These are phyloP conservation scores for Sarocladiaceae sp. DNA, from an alignment of 2,329 filamentous ascomycete genomes.

Conservation along the genomic window DNA sequence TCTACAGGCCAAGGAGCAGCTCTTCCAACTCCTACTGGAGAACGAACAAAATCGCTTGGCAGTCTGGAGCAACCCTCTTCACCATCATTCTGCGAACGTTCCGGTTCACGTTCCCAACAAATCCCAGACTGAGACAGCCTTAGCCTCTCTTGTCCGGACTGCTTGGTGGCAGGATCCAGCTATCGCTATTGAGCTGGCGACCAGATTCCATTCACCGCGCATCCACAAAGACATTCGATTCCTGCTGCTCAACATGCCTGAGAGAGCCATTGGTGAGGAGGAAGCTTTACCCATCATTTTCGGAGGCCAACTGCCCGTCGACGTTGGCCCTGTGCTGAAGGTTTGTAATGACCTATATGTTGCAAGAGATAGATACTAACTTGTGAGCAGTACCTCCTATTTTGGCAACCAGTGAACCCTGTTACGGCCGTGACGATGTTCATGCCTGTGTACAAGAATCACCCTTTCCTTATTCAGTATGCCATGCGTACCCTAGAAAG, in stretches of 20 bases:
- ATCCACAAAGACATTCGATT: conserved; percentile 71
- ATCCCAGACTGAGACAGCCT: conserved; percentile 33
- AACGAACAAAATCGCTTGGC: conserved; percentile 77
- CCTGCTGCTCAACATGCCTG: conserved; percentile 74
- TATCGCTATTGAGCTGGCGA: conserved; percentile 78
- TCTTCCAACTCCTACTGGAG: conserved; percentile 74
- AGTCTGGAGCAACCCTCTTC: conserved; percentile 85
- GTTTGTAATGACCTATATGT: conserved; percentile 31
- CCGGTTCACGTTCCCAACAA: conserved; percentile 35
- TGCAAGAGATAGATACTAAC: conserved; percentile 1
- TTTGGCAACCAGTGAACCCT: conserved; percentile 88
- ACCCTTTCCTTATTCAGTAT: conserved; percentile 92
- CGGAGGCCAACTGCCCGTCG: conserved; percentile 65
- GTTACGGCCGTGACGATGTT: conserved; percentile 92
- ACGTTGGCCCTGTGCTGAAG: conserved; percentile 76
- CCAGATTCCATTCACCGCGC: conserved; percentile 70
- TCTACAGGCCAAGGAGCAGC: conserved; percentile 70
- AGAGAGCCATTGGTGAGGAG: conserved; percentile 73
- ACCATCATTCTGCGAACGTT: conserved; percentile 35
- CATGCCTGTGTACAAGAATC: conserved; percentile 80
- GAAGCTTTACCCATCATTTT: conserved; percentile 80
- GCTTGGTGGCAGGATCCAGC: conserved; percentile 84
- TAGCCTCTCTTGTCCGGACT: conserved; percentile 63
- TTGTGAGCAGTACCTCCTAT: conserved; percentile 66
- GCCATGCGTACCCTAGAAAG: conserved; percentile 92